These are phyloP conservation scores for Psilocybe cyanescens DNA, from an alignment of 768 basidiomycete genomes.

Conservation along the genomic window DNA sequence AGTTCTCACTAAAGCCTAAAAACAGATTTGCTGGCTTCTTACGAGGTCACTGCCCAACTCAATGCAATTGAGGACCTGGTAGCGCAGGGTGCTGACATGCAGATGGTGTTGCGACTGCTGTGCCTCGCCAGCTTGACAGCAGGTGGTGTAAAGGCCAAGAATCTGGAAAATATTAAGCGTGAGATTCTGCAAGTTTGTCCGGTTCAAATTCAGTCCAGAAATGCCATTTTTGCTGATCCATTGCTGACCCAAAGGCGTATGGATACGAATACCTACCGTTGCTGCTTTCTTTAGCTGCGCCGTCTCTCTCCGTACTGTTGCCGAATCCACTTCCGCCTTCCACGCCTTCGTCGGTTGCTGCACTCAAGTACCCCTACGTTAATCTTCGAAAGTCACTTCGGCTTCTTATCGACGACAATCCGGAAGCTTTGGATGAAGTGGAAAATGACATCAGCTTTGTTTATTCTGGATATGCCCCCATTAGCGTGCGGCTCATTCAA, in stretches of 20 bases:
- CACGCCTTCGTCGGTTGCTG: conserved; percentile 38
- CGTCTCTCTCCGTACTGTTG: conserved; percentile 69
- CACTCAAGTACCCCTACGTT: conserved; percentile 71
- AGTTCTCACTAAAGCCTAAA: conserved; percentile 3
- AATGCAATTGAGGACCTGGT: conserved; percentile 90
- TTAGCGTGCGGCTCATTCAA: conserved; percentile 90
- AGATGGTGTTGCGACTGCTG: conserved; percentile 75
- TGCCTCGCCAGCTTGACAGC: conserved; percentile 85
- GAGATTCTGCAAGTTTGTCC: conserved; percentile 79
- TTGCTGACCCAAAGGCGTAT: conserved; percentile 55
- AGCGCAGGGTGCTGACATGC: conserved; percentile 83
- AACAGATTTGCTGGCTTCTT: conserved; percentile 91
- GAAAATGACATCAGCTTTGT: conserved; percentile 96
- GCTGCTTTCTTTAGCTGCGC: conserved; percentile 64
- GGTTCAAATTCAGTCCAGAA: conserved; percentile 19
- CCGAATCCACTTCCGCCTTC: conserved; percentile 69
- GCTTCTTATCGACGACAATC: conserved; percentile 88
- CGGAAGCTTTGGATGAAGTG: conserved; percentile 75
- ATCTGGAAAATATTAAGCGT: conserved; percentile 85
- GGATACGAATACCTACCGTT: conserved; percentile 75
- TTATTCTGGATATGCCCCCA: conserved; percentile 96
- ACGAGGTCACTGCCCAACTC: conserved; percentile 81
- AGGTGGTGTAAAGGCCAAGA: conserved; percentile 87
- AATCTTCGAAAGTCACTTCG: conserved; percentile 81
- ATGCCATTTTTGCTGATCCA: conserved; percentile 38